Evolutionary conservation across 2,329 filamentous ascomycete species (phyloP), one percentile per base, ranked within the genome.

Genomic region (Microdochium paspali): DNA sequence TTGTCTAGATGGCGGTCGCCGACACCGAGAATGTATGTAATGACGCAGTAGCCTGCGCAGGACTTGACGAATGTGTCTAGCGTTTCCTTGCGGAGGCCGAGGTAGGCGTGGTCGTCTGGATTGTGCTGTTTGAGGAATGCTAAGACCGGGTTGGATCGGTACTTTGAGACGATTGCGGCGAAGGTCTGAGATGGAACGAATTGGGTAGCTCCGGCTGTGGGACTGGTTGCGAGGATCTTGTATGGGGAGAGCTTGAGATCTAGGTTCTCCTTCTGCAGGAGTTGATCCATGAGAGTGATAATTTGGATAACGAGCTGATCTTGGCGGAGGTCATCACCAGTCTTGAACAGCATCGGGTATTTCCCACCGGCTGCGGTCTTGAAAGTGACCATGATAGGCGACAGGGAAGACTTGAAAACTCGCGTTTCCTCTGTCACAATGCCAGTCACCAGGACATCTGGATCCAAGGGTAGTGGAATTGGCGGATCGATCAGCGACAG

Each of bases 281-380:
- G 79, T 49, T 91, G 87, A 59, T 98, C 93, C 93, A 98, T 98
- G 15, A 98, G 77, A 0, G 89, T 95, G 63, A 98, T 96, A 60
- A 97, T 97, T 60, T 82, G 93, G 47, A 98, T 94, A 30, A 98
- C 91, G 2, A 98, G 79, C 62, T 98, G 93, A 61, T 98, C 93
- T 66, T 98, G 93, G 13, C 93, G 86, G 46, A 98, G 74, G 62
- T 98, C 93, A 61, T 98, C 93, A 30, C 93, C 93, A 1, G 90
- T 90, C 66, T 98, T 98, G 79, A 98, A 98, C 46, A 97, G 85
- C 53, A 98, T 86, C 10, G 91, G 85, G 61, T 97, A 98, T 50
- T 84, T 85, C 32, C 76, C 77, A 7, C 87, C 87, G 2, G 79
- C 79, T 0, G 79, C 76, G 0, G 90, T 95, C 60, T 85, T 90